These are phyloP conservation scores for Solanum chacoense DNA, from an alignment of 305 asterid species.

Conservation along the genomic window DNA sequence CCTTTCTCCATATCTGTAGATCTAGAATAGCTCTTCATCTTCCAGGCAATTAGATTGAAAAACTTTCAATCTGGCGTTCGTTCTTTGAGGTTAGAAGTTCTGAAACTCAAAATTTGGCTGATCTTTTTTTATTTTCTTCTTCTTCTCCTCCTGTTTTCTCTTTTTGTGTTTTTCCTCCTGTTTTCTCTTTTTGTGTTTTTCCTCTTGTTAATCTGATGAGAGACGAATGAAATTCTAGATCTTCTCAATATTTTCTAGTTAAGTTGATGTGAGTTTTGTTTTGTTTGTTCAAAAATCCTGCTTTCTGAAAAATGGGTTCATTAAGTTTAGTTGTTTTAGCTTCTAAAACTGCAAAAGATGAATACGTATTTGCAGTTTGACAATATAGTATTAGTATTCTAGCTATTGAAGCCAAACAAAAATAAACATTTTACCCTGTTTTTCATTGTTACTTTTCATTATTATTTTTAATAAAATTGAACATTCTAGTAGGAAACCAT, in stretches of 20 bases:
- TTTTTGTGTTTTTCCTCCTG: neutral
- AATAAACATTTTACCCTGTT: neutral
- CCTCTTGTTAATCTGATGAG: neutral
- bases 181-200: neutral
- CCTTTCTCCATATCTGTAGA: neutral
- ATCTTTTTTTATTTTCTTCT: neutral
- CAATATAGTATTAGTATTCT: neutral
- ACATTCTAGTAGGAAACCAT: neutral
- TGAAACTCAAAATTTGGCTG: too few relatives aligned
- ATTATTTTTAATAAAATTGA: neutral
- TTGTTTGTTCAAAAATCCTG: too few relatives aligned
- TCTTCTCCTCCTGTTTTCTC: neutral
- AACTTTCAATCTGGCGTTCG: neutral
- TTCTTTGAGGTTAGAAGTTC: neutral
- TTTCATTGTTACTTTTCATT: too few relatives aligned
- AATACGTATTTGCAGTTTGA: neutral
- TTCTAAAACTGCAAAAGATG: neutral
- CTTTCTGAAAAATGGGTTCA: neutral
- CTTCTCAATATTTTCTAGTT: neutral
- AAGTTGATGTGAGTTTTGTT: neutral
- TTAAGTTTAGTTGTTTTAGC: neutral
- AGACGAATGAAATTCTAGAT: neutral
- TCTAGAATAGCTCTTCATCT: neutral
- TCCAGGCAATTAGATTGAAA: neutral
- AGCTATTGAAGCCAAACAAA: neutral